phyloP scores from a whole-genome alignment of 768 basidiomycete species.

The Pleurotus citrinopileatus region DNA sequence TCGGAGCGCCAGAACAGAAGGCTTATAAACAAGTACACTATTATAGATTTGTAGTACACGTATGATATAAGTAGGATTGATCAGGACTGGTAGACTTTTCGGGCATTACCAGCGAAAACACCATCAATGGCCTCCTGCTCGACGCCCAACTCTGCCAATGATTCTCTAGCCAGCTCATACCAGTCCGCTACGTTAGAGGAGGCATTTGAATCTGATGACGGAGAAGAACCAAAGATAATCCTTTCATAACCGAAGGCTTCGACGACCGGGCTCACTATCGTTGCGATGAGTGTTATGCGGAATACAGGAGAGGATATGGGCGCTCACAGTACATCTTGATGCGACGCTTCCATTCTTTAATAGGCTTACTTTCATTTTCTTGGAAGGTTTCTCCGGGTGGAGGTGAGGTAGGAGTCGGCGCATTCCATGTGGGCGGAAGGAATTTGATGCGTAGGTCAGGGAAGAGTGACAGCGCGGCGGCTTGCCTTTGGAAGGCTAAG shows the following conservation, averaged over 20 bases:
- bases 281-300: slow-evolving; percentile 10
- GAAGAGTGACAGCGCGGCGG: slow-evolving; percentile 71
- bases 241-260: slow-evolving; percentile 85
- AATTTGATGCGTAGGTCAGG: slow-evolving; percentile 73
- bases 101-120: slow-evolving; percentile 58
- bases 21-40: neutral
- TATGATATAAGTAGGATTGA: too few relatives aligned
- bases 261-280: slow-evolving; percentile 71
- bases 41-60: too few relatives aligned
- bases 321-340: slow-evolving; percentile 85
- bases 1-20: too few relatives aligned
- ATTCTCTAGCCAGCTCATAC: slow-evolving; percentile 81
- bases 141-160: slow-evolving; percentile 73
- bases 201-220: slow-evolving; percentile 47
- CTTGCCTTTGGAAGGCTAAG: slow-evolving; percentile 66
- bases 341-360: slow-evolving; percentile 66
- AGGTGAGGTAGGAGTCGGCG: slow-evolving; percentile 48
- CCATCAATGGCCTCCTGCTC: slow-evolving; percentile 77
- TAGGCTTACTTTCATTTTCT: slow-evolving; percentile 33
- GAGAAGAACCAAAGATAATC: slow-evolving; percentile 80
- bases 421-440: slow-evolving; percentile 73
- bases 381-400: slow-evolving; percentile 17
- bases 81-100: slow-evolving; percentile 38
- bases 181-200: slow-evolving; percentile 60
- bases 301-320: neutral